Percentiles rank a stretch among this genome's conserved stretches.
These are phyloP conservation scores for Scenedesmus sp. DNA, from an alignment of 163 green algal species.

Conservation along the genomic window DNA sequence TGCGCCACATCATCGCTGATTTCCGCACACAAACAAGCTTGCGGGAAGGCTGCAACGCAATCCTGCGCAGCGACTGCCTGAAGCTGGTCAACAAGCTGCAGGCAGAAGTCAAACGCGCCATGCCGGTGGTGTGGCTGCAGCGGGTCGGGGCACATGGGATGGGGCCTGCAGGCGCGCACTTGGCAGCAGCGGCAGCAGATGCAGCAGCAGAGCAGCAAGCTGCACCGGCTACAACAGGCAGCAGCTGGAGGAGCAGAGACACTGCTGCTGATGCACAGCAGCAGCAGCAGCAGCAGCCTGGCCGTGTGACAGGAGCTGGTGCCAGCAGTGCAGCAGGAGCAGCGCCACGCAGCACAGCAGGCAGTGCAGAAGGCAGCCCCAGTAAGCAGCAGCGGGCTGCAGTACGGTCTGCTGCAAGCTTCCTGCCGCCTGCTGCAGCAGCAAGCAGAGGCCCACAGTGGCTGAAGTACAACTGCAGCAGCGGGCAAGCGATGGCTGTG, in stretches of 20 bases:
- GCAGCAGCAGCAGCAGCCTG: neutral
- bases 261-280: neutral
- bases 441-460: constrained; percentile 1
- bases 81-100: constrained; percentile 67
- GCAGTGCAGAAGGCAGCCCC: neutral
- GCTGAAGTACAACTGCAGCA: constrained; percentile 30
- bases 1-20: constrained; percentile 90
- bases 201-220: neutral
- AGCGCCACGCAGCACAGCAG: neutral
- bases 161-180: neutral
- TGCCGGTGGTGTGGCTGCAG: constrained; percentile 53
- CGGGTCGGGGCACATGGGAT: neutral
- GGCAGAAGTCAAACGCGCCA: constrained; percentile 50
- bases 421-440: neutral
- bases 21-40: constrained; percentile 87
- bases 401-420: neutral
- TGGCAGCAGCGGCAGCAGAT: constrained; percentile 33
- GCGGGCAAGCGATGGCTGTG: constrained; percentile 16
- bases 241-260: neutral
- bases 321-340: neutral
- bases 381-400: neutral
- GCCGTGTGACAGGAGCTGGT: neutral
- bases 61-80: constrained; percentile 79
- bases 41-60: constrained; percentile 89
- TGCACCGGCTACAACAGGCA: neutral